These are phyloP conservation scores for Echeveria elegans DNA, from an alignment of 164 flowering plant genomes.

Conservation along the genomic window DNA sequence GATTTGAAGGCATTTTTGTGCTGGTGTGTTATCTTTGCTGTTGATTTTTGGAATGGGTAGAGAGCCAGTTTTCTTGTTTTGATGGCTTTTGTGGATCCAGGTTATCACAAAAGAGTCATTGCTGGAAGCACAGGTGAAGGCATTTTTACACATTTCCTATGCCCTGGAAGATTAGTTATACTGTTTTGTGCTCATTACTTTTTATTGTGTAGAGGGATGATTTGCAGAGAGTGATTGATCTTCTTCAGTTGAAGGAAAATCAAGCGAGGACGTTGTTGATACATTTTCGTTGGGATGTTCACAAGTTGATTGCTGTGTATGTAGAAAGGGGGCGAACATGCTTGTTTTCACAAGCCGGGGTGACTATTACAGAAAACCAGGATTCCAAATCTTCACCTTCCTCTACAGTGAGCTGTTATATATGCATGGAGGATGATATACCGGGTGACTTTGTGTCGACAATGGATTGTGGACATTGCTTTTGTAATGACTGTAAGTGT, in stretches of 20 bases:
- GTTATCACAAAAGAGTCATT: constrained; percentile 72
- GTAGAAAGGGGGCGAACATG: constrained; percentile 59
- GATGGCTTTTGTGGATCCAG: constrained; percentile 21
- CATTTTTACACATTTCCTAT: background rate
- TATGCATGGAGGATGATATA: constrained; percentile 64
- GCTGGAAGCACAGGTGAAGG: constrained; percentile 64
- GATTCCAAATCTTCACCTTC: constrained; percentile 13
- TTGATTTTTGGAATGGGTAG: background rate
- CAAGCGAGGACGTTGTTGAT: constrained; percentile 79
- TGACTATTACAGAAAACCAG: constrained; percentile 29
- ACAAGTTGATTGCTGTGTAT: constrained; percentile 47
- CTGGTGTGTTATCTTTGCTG: background rate
- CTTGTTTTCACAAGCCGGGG: constrained; percentile 64
- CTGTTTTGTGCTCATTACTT: background rate
- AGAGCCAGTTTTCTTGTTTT: background rate
- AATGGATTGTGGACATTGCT: constrained; percentile 89
- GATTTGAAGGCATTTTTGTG: background rate
- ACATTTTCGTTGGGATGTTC: constrained; percentile 76
- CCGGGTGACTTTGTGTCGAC: constrained; percentile 32
- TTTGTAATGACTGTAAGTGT: constrained; percentile 68
- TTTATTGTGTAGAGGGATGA: constrained; percentile 47
- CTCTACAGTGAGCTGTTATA: constrained; percentile 31
- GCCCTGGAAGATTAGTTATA: background rate
- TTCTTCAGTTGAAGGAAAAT: constrained; percentile 58
- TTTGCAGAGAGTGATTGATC: constrained; percentile 59